Conservation (phyloP, 73 alveolate species). For the Paramecium primaurelia region DNA sequence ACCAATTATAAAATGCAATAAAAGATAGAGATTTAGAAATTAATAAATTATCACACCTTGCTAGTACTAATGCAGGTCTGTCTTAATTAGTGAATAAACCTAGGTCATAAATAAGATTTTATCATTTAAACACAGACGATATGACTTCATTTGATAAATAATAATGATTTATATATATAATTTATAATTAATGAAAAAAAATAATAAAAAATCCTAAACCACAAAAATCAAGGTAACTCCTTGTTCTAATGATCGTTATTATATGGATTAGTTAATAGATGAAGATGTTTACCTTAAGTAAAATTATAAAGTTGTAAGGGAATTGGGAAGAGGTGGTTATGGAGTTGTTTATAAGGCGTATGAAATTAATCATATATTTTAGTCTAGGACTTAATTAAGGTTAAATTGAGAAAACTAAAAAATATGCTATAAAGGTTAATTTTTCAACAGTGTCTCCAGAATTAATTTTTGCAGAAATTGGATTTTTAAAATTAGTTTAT, state of each 20-base stretch:
- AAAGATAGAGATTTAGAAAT: neutral
- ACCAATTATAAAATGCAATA: neutral
- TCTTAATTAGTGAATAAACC: neutral
- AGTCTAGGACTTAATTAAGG: neutral
- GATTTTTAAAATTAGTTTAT: slow-evolving; percentile 39
- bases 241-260: slow-evolving; percentile 32
- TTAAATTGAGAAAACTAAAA: slow-evolving; percentile 23
- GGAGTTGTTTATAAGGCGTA: slow-evolving; percentile 63
- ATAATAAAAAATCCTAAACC: neutral
- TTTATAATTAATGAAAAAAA: neutral
- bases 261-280: neutral
- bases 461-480: slow-evolving; percentile 60
- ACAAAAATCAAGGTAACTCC: neutral
- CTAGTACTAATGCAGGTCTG: neutral
- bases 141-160: neutral
- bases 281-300: slow-evolving; percentile 19
- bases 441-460: slow-evolving; percentile 62
- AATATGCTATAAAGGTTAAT: slow-evolving; percentile 59
- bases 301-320: slow-evolving; percentile 45
- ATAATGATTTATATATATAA: neutral
- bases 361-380: neutral
- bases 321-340: slow-evolving; percentile 63
- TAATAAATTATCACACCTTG: neutral
- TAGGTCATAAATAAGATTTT: neutral
- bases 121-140: neutral